A percentile compares a stretch with the other conserved stretches of the same genome.
phyloP scores from a whole-genome alignment of 2,329 filamentous ascomycete genomes.

The Colletotrichum sp. region DNA sequence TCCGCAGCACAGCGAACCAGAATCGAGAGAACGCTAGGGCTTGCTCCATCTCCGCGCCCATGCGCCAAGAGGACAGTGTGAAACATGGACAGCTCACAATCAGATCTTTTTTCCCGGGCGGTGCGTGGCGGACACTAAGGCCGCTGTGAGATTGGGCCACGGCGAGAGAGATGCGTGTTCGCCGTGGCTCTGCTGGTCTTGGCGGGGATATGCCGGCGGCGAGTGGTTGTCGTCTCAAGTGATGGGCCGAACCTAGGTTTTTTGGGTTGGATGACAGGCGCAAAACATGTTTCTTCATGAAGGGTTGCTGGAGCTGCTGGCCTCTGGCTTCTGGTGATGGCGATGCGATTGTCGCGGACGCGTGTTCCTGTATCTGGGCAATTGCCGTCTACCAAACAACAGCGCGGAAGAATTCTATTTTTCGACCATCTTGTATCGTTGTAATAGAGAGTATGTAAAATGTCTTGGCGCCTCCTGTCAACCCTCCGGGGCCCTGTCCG shows the following conservation, averaged over 20 bases:
- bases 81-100: slow-evolving; percentile 10
- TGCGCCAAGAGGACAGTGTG: background rate
- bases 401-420: background rate
- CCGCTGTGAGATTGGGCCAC: background rate
- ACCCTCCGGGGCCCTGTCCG: background rate
- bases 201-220: slow-evolving; percentile 13
- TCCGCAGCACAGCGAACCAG: background rate
- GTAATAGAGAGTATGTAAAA: background rate
- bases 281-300: background rate
- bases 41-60: background rate
- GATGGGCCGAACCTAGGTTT: background rate
- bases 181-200: slow-evolving; percentile 16
- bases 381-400: background rate
- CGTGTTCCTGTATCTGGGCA: background rate
- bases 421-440: background rate
- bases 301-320: background rate
- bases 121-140: background rate
- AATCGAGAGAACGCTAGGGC: background rate
- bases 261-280: background rate
- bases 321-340: background rate
- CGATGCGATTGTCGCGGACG: background rate
- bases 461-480: background rate
- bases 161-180: background rate
- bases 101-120: background rate
- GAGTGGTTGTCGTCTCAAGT: background rate